Percentiles rank a stretch among this genome's conserved stretches.
Conservation (phyloP, 2,329 filamentous ascomycete genomes). For the Acrocalymma vagum region DNA sequence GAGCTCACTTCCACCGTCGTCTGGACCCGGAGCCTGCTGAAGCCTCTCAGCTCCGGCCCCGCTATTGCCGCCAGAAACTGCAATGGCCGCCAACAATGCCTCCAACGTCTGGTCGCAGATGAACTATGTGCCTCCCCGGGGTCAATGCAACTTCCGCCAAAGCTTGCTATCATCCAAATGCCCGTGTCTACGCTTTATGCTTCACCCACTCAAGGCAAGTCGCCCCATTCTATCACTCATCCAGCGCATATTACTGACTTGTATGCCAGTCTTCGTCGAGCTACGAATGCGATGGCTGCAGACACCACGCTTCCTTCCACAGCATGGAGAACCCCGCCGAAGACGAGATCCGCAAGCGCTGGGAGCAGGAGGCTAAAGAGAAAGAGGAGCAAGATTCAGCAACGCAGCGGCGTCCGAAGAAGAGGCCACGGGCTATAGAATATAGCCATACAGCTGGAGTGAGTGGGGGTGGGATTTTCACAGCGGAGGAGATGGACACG, state of each 20-base stretch:
- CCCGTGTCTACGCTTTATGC: conserved; percentile 64
- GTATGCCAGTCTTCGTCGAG: conserved; percentile 52
- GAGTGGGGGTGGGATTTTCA: conserved; percentile 10
- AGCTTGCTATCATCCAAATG: conserved; percentile 57
- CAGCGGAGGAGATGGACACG: conserved; percentile 12
- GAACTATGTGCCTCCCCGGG: conserved; percentile 60
- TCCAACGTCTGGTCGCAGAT: conserved; percentile 60
- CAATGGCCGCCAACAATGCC: conserved; percentile 14
- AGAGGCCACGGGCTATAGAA: conserved; percentile 36
- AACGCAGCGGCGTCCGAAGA: conserved; percentile 28
- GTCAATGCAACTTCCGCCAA: conserved; percentile 60
- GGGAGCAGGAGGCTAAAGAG: conserved; percentile 51
- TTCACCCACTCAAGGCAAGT: conserved; percentile 62
- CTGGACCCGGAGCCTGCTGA: not conserved
- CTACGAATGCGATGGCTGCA: conserved; percentile 65
- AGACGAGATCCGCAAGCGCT: conserved; percentile 56
- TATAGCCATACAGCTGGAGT: conserved; percentile 13
- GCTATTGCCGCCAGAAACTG: not conserved
- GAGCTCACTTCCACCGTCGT: no score
- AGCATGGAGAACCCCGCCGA: conserved; percentile 61
- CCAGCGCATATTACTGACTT: conserved; percentile 5
- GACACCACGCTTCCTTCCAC: conserved; percentile 64
- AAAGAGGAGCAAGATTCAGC: conserved; percentile 25
- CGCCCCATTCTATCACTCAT: not conserved
- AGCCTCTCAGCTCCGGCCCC: not conserved